A percentile compares a stretch with the other conserved stretches of the same genome.
Conservation (phyloP, 495 filamentous ascomycete species). For the Podospora australis region DNA sequence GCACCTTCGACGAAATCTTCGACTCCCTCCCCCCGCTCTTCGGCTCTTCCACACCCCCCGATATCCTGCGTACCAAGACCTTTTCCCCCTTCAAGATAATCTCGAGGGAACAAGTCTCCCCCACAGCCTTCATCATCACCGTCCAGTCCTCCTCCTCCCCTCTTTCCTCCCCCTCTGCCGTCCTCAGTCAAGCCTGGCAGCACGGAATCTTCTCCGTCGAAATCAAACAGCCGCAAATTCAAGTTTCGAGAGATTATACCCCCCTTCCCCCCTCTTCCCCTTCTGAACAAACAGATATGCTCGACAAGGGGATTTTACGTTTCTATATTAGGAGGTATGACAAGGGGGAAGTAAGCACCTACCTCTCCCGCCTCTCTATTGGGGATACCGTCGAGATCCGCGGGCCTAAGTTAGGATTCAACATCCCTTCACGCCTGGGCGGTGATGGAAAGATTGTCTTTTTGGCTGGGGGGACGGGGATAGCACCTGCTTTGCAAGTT, state of each 20-base stretch:
- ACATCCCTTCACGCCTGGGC: constrained; percentile 19
- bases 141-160: constrained; percentile 43
- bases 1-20: not conserved
- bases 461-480: constrained; percentile 87
- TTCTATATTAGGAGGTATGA: not conserved
- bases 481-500: constrained; percentile 82
- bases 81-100: constrained; percentile 63
- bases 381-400: not conserved
- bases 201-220: not conserved
- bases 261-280: no score
- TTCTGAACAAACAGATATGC: no score
- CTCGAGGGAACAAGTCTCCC: constrained; percentile 60
- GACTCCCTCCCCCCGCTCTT: not conserved
- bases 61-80: no score
- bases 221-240: constrained; percentile 33
- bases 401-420: not conserved
- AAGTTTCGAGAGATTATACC: constrained; percentile 88
- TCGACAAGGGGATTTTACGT: not conserved
- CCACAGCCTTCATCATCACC: constrained; percentile 69
- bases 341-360: not conserved
- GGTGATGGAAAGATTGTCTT: constrained; percentile 57
- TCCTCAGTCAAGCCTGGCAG: constrained; percentile 8
- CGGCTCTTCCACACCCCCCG: no score
- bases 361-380: not conserved
- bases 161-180: constrained; percentile 64